Percentiles rank a stretch among this genome's conserved stretches.
Conservation (phyloP, 805 yeast species). For the Myxozyma nipponensis region DNA sequence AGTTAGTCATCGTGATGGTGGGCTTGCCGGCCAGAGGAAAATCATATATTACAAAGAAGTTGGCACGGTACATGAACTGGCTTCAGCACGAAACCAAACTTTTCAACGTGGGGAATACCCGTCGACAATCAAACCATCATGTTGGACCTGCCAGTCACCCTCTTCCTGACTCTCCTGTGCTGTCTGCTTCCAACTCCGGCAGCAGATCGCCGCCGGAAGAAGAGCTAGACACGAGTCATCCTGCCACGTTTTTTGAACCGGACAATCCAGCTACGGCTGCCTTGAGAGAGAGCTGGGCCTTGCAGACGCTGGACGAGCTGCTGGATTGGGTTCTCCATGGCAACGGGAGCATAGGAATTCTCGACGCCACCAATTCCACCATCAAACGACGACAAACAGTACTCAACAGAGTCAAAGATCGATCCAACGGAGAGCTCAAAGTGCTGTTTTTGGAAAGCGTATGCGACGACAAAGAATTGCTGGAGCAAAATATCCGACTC, state of each 20-base stretch:
- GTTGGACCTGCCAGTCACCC: conserved; percentile 72
- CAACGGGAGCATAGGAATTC: conserved; percentile 85
- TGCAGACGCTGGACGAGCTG: conserved; percentile 82
- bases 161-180: conserved; percentile 43
- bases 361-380: conserved; percentile 93
- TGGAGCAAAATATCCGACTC: conserved; percentile 77
- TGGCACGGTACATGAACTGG: conserved; percentile 89
- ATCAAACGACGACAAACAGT: conserved; percentile 64
- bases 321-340: conserved; percentile 76
- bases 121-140: conserved; percentile 62
- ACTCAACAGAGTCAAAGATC: conserved; percentile 37
- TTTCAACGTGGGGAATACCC: conserved; percentile 92
- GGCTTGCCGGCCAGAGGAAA: conserved; percentile 94
- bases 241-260: conserved; percentile 84
- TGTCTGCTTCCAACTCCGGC: conserved; percentile 3
- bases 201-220: conserved; percentile 3
- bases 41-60: conserved; percentile 85
- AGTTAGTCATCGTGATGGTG: conserved; percentile 91
- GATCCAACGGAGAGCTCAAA: conserved; percentile 49
- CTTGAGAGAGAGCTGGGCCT: conserved; percentile 91
- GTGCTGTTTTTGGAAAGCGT: conserved; percentile 82
- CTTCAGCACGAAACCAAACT: conserved; percentile 85
- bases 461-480: conserved; percentile 72
- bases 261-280: conserved; percentile 59
- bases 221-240: conserved; percentile 44